Conservation (phyloP, 2,329 filamentous ascomycete genomes). For the Coniella lustricola region DNA sequence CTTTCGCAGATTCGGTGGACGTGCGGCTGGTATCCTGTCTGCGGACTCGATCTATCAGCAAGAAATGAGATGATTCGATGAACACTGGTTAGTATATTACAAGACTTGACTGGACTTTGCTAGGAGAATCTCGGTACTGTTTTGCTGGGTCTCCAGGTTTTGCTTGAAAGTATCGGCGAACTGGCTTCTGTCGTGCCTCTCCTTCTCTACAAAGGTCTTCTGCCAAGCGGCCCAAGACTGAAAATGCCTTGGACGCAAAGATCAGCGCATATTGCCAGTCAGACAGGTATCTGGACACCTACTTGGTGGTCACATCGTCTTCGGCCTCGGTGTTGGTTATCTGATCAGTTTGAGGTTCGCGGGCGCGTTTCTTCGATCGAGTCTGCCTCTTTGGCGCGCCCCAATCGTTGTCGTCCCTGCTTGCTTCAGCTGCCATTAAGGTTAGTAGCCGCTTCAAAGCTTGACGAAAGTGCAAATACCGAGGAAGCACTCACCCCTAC, state of each 20-base stretch:
- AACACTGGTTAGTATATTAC: slow-evolving; percentile 19
- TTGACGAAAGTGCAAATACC: not conserved
- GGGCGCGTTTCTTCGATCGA: slow-evolving; percentile 2
- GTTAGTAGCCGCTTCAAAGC: not conserved
- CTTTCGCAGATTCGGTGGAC: slow-evolving; percentile 7
- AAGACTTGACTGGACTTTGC: slow-evolving; percentile 22
- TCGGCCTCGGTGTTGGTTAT: not conserved
- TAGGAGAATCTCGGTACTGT: slow-evolving; percentile 19
- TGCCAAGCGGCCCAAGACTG: slow-evolving; percentile 13
- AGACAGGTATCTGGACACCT: not conserved
- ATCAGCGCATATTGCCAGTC: too few species aligned
- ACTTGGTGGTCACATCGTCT: not conserved
- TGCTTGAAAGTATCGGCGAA: slow-evolving; percentile 17
- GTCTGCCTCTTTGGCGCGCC: not conserved
- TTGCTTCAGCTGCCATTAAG: not conserved
- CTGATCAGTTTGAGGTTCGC: not conserved
- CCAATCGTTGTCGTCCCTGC: slow-evolving; percentile 4
- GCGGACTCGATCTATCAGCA: not conserved
- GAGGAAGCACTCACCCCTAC: slow-evolving; percentile 1
- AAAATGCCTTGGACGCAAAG: not conserved
- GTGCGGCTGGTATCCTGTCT: slow-evolving; percentile 5
- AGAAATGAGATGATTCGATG: not conserved
- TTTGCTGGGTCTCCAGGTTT: slow-evolving; percentile 7
- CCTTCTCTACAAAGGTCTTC: slow-evolving; percentile 18
- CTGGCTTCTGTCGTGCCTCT: slow-evolving; percentile 17